These are phyloP conservation scores for Skeletonema potamos DNA, from an alignment of 108 stramenopile species.

Conservation along the genomic window DNA sequence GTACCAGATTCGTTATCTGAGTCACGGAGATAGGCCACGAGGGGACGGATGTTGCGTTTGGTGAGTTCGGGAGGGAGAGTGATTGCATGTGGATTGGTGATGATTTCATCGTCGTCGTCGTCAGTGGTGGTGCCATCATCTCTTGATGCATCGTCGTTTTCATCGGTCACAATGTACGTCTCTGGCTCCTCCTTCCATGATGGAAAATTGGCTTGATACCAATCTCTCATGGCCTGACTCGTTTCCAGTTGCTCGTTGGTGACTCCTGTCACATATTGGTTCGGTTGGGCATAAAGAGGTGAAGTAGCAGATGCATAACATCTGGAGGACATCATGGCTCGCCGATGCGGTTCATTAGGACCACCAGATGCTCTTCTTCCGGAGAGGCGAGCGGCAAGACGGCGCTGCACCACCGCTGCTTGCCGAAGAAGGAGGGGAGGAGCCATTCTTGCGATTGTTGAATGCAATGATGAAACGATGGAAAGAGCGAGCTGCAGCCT, in stretches of 20 bases:
- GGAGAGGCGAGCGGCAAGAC: neutral
- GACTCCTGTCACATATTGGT: constrained; percentile 33
- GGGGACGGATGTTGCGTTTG: constrained; percentile 49
- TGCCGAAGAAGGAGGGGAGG: neutral
- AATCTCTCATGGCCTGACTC: constrained; percentile 28
- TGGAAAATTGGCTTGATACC: constrained; percentile 29
- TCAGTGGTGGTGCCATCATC: constrained; percentile 1
- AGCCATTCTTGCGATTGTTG: no score
- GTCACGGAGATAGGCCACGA: constrained; percentile 47
- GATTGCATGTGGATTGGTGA: neutral
- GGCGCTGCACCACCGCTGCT: neutral
- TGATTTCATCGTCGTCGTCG: neutral
- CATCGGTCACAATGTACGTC: neutral
- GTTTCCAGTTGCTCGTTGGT: constrained; percentile 40
- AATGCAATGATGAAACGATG: no score
- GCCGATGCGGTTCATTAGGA: no score
- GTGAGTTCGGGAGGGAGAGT: constrained; percentile 14
- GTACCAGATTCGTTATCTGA: constrained; percentile 41
- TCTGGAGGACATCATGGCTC: neutral
- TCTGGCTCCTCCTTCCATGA: constrained; percentile 22
- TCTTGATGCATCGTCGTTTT: neutral
- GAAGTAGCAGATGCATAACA: neutral
- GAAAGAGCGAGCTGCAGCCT: no score
- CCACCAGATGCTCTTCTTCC: no score
- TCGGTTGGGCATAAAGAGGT: constrained; percentile 24